Percentiles rank a stretch among this genome's conserved stretches.
These are phyloP conservation scores for Rhodotorula glutinis DNA, from an alignment of 1,284 basidiomycete genomes.

Conservation along the genomic window DNA sequence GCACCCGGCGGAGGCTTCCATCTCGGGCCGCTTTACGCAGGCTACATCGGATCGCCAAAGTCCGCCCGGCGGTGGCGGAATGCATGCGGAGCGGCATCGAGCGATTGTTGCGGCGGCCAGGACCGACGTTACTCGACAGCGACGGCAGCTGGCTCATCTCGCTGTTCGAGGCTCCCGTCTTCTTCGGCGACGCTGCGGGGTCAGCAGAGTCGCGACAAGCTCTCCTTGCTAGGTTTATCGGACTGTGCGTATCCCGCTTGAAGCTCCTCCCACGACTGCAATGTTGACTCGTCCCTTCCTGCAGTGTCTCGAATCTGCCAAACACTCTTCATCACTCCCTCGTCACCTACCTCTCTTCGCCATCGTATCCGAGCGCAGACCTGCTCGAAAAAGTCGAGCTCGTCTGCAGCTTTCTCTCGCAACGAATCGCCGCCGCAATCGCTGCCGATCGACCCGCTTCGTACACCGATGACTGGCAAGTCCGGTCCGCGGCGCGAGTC, in stretches of 20 bases:
- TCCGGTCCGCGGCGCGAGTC: constrained; percentile 17
- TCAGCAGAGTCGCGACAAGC: background rate
- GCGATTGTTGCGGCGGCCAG: constrained; percentile 24
- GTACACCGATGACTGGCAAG: constrained; percentile 24
- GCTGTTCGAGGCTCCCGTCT: constrained; percentile 29
- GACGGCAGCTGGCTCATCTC: constrained; percentile 25
- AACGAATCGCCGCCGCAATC: background rate
- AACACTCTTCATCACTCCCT: constrained; percentile 23
- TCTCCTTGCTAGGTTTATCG: constrained; percentile 21
- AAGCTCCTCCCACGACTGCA: background rate
- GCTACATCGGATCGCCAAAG: constrained; percentile 5
- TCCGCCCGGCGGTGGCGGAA: constrained; percentile 12
- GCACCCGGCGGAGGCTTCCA: background rate
- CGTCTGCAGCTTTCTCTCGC: constrained; percentile 16
- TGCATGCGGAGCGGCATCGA: constrained; percentile 18
- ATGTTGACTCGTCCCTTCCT: background rate
- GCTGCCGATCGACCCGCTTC: background rate
- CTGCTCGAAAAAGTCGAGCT: constrained; percentile 24
- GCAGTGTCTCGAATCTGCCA: constrained; percentile 27
- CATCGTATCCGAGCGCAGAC: constrained; percentile 8
- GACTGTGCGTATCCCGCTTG: constrained; percentile 17
- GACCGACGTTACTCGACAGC: constrained; percentile 13
- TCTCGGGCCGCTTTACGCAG: constrained; percentile 1
- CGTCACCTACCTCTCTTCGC: constrained; percentile 20
- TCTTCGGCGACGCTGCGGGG: background rate